Conservation (phyloP, 2,329 filamentous ascomycete genomes). For the Colletotrichum magnum region DNA sequence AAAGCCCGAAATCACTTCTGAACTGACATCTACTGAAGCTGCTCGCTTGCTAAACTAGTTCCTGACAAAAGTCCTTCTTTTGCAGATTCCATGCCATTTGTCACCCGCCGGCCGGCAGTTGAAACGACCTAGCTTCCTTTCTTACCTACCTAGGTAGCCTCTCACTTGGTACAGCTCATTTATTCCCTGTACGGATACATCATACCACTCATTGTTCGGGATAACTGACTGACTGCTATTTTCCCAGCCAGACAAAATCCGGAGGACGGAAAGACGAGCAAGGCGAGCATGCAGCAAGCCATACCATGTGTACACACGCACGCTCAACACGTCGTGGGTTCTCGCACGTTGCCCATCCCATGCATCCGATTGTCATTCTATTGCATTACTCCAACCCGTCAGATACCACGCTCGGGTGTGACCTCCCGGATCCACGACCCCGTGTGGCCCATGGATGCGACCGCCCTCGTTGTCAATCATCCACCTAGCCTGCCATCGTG, state of each 20-base stretch:
- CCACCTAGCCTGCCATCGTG: not conserved
- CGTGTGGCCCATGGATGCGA: not conserved
- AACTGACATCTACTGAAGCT: no score
- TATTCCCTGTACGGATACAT: no score
- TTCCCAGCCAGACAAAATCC: not conserved
- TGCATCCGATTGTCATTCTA: conserved; percentile 23
- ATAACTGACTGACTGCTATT: not conserved
- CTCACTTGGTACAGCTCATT: not conserved
- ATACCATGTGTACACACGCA: not conserved
- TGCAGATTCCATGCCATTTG: conserved; percentile 11
- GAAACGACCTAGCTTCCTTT: conserved; percentile 1
- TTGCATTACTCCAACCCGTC: conserved; percentile 21
- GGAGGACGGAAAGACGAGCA: conserved; percentile 8
- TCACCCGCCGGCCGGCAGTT: conserved; percentile 21
- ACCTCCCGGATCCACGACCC: conserved; percentile 25
- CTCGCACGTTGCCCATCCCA: conserved; percentile 8
- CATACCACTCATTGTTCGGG: no score
- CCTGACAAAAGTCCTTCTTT: conserved; percentile 6
- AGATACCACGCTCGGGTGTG: conserved; percentile 22
- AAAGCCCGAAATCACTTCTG: no score
- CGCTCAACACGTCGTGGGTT: conserved; percentile 7
- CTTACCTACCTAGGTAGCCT: not conserved
- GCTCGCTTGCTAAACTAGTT: not conserved
- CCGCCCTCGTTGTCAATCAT: conserved; percentile 12
- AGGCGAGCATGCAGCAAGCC: not conserved